A percentile compares a stretch with the other conserved stretches of the same genome.
These are phyloP conservation scores for Scopulariopsis brevicaulis DNA, from an alignment of 2,329 filamentous ascomycete species.

Conservation along the genomic window DNA sequence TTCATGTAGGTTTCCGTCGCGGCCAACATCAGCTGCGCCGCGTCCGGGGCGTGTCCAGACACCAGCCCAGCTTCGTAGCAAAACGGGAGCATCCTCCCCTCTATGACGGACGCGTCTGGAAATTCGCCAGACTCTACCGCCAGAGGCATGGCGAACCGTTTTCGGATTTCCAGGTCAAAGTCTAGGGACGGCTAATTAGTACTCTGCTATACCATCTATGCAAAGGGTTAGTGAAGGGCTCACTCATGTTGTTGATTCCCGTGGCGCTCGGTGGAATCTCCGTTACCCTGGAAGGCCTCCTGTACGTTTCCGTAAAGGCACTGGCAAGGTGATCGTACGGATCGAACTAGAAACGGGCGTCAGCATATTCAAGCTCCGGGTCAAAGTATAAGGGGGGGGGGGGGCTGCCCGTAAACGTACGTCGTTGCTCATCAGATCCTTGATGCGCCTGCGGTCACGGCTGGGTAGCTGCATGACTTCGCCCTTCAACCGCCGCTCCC, in stretches of 20 bases:
- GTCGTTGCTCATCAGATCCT: slow-evolving; percentile 51
- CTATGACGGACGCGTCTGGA: slow-evolving; percentile 51
- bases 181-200: slow-evolving; percentile 26
- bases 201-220: background rate
- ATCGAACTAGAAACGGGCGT: slow-evolving; percentile 29
- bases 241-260: slow-evolving; percentile 72
- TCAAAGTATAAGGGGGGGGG: too few relatives aligned
- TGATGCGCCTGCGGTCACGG: slow-evolving; percentile 54
- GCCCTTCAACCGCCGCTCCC: slow-evolving; percentile 53
- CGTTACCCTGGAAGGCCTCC: slow-evolving; percentile 32
- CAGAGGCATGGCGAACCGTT: slow-evolving; percentile 51
- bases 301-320: slow-evolving; percentile 38
- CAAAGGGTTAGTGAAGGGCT: slow-evolving; percentile 16
- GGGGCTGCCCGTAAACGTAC: slow-evolving; percentile 26
- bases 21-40: slow-evolving; percentile 51
- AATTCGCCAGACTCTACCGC: slow-evolving; percentile 60
- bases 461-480: slow-evolving; percentile 62
- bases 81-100: slow-evolving; percentile 54
- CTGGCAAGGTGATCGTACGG: slow-evolving; percentile 40
- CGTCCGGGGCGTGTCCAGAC: slow-evolving; percentile 46
- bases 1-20: slow-evolving; percentile 59
- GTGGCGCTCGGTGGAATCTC: slow-evolving; percentile 56
- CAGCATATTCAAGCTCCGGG: background rate
- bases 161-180: slow-evolving; percentile 55
- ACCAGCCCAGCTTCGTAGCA: slow-evolving; percentile 55